Percentiles rank a stretch among this genome's conserved stretches.
phyloP scores from a whole-genome alignment of 176 grass and related monocot species.

The Canna indica region DNA sequence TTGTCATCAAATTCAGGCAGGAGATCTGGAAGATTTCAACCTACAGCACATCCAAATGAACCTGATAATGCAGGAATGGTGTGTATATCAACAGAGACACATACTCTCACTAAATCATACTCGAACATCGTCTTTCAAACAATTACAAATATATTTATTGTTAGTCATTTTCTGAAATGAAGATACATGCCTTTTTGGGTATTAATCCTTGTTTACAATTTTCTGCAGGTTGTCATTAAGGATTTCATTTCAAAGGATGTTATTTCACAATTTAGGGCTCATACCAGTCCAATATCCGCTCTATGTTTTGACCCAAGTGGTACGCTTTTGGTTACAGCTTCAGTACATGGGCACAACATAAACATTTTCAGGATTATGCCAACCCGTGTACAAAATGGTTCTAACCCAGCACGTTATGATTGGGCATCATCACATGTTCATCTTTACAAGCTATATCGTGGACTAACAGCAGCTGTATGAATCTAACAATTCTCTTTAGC shows the following conservation, averaged over 20 bases:
- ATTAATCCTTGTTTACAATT: conserved; percentile 15
- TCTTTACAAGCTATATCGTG: conserved; percentile 96
- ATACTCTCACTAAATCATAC: background rate
- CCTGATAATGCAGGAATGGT: conserved; percentile 97
- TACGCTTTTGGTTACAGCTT: conserved; percentile 88
- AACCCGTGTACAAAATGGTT: conserved; percentile 57
- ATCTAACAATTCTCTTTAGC: background rate
- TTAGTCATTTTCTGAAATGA: conserved; percentile 8
- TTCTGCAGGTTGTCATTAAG: conserved; percentile 86
- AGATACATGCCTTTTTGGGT: background rate
- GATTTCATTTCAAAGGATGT: conserved; percentile 77
- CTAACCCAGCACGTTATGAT: conserved; percentile 50
- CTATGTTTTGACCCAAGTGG: conserved; percentile 96
- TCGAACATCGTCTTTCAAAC: background rate
- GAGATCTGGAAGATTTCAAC: conserved; percentile 63
- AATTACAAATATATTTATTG: conserved; percentile 15
- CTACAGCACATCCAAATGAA: conserved; percentile 66
- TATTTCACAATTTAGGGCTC: conserved; percentile 92
- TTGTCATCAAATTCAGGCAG: conserved; percentile 80
- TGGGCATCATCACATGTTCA: conserved; percentile 89
- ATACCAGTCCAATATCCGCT: conserved; percentile 95
- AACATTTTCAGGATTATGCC: conserved; percentile 97
- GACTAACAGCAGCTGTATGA: conserved; percentile 89
- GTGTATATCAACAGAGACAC: conserved; percentile 10
- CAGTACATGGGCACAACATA: conserved; percentile 97